Evolutionary conservation across 1,139 yeast genomes (phyloP).

Genomic region (Kodamaea fungicola): DNA sequence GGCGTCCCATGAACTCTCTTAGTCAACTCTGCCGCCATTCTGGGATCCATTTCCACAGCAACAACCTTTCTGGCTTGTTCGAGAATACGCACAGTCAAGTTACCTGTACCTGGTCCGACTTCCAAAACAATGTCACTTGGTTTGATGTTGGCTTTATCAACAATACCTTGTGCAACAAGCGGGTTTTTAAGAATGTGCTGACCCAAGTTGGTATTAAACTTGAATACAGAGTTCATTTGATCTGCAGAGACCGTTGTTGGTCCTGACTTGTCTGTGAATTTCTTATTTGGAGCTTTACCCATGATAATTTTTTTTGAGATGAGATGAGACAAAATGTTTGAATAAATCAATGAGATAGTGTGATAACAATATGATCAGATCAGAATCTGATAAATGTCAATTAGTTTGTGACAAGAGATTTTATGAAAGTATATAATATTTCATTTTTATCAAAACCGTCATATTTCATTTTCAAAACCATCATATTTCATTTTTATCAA

Average conservation of each 20-base stretch:
- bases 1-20: conserved; percentile 98
- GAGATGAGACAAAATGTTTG: conserved; percentile 1
- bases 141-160: conserved; percentile 88
- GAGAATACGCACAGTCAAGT: conserved; percentile 85
- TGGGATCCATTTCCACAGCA: conserved; percentile 98
- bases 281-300: conserved; percentile 57
- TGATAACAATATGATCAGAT: no score
- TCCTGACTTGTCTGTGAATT: conserved; percentile 31
- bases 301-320: conserved; percentile 22
- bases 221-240: conserved; percentile 79
- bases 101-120: conserved; percentile 99
- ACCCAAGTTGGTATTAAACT: conserved; percentile 93
- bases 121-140: conserved; percentile 93
- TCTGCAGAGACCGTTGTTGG: conserved; percentile 54
- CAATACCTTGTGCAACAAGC: conserved; percentile 94
- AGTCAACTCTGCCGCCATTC: conserved; percentile 98
- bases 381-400: no score
- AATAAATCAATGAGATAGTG: neutral
- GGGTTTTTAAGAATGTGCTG: conserved; percentile 97
- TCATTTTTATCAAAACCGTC: no score
- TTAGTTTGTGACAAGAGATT: no score
- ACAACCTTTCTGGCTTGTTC: conserved; percentile 90
- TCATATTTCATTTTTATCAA: no score
- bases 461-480: no score
- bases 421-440: no score